Evolutionary conservation across 140 eudicot genomes (phyloP).

Genomic region (Anethum foeniculum): DNA sequence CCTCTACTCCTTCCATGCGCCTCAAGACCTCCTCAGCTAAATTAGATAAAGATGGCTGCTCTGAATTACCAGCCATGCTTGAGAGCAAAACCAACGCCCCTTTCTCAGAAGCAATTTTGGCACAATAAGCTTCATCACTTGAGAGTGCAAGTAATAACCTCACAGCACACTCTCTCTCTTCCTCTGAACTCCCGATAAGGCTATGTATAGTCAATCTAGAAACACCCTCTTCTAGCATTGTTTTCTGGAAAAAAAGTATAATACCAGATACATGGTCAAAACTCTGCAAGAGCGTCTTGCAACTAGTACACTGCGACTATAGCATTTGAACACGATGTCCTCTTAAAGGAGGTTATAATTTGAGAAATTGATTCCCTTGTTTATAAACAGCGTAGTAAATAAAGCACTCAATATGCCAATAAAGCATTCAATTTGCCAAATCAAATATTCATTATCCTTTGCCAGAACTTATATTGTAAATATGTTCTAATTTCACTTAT

Average conservation of each 20-base stretch:
- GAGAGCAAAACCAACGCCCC: conserved; percentile 37
- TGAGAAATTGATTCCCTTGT: not conserved
- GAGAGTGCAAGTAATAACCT: conserved; percentile 34
- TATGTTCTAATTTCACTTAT: not conserved
- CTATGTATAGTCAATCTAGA: conserved; percentile 33
- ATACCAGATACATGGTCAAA: not conserved
- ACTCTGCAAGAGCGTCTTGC: not conserved
- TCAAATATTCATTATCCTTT: not conserved
- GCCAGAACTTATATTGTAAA: not conserved
- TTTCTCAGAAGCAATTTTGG: conserved; percentile 35
- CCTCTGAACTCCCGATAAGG: conserved; percentile 32
- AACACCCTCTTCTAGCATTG: conserved; percentile 34
- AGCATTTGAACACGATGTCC: not conserved
- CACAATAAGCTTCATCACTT: conserved; percentile 25
- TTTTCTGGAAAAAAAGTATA: conserved; percentile 8
- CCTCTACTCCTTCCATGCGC: conserved; percentile 30
- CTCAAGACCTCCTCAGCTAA: conserved; percentile 40
- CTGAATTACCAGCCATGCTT: conserved; percentile 34
- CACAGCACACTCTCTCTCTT: conserved; percentile 30
- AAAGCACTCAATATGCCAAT: not conserved
- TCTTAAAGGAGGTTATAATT: not conserved
- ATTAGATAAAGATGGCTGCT: conserved; percentile 32
- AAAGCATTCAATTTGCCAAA: not conserved
- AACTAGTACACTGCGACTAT: not conserved
- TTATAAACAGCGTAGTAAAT: not conserved